phyloP scores from a whole-genome alignment of 441 rosid genomes.

The Populus trichocarpa region DNA sequence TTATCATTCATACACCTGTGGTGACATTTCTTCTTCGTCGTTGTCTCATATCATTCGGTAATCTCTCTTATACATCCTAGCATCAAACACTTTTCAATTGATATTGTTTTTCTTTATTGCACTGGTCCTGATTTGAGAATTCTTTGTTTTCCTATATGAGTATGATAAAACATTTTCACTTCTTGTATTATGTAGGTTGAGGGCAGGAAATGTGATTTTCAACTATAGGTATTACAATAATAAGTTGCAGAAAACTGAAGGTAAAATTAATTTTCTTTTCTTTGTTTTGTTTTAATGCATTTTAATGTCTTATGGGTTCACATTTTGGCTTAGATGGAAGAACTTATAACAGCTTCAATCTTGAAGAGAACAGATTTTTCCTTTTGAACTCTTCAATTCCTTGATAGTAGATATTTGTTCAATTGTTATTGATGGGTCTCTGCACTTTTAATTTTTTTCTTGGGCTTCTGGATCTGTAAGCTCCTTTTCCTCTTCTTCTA shows the following conservation, averaged over 20 bases:
- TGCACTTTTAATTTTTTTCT: background rate
- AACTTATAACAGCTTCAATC: background rate
- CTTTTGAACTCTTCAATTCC: background rate
- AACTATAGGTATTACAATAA: constrained; percentile 91
- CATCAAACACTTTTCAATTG: background rate
- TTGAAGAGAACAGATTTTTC: background rate
- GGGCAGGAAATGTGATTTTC: constrained; percentile 92
- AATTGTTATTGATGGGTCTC: background rate
- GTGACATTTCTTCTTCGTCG: constrained; percentile 71
- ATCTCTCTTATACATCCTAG: constrained; percentile 11
- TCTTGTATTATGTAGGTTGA: constrained; percentile 63
- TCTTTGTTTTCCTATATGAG: constrained; percentile 3
- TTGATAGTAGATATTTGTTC: constrained; percentile 1
- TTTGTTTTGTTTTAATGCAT: background rate
- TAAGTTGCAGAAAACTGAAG: constrained; percentile 90
- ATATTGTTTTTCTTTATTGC: background rate
- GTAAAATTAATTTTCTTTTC: constrained; percentile 35
- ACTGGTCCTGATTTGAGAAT: background rate
- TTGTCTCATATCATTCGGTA: constrained; percentile 77
- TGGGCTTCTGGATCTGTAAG: constrained; percentile 1
- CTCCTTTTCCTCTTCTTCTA: background rate
- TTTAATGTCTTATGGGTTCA: background rate
- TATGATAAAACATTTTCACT: constrained; percentile 5
- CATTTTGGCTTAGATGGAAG: background rate
- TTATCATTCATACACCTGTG: constrained; percentile 45